A percentile compares a stretch with the other conserved stretches of the same genome.
phyloP scores from a whole-genome alignment of 1,139 yeast genomes.

The Sugiyamaella pinicola region DNA sequence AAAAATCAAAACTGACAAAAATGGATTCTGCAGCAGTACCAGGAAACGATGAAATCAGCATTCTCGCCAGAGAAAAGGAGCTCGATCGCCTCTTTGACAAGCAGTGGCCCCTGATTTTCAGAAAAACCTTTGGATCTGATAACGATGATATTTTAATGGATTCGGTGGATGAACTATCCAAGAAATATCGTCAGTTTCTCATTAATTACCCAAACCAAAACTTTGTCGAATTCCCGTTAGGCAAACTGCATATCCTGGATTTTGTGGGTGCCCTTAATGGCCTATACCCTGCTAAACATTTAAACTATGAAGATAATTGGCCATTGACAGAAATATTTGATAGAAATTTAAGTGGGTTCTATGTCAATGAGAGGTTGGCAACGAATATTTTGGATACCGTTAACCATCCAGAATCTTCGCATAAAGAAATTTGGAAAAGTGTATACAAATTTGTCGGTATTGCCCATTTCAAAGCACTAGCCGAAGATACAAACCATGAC shows the following conservation, averaged over 20 bases:
- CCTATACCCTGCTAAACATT: slow-evolving; percentile 14
- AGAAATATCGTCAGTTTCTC: slow-evolving; percentile 11
- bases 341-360: slow-evolving; percentile 15
- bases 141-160: slow-evolving; percentile 4
- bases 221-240: slow-evolving; percentile 18
- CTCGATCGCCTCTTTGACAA: slow-evolving; percentile 7
- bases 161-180: slow-evolving; percentile 15
- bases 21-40: neutral
- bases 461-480: slow-evolving; percentile 7
- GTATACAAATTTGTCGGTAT: slow-evolving; percentile 19
- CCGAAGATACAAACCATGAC: neutral
- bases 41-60: neutral
- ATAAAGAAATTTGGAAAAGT: slow-evolving; percentile 13
- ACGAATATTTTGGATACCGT: neutral
- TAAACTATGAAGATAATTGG: slow-evolving; percentile 11
- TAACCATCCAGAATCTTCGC: slow-evolving; percentile 1
- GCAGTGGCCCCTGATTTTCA: slow-evolving; percentile 19
- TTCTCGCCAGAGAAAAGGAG: slow-evolving; percentile 2
- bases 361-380: slow-evolving; percentile 15
- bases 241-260: slow-evolving; percentile 20
- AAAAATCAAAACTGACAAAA: neutral
- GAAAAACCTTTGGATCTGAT: neutral
- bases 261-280: slow-evolving; percentile 17
- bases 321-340: slow-evolving; percentile 13
- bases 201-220: slow-evolving; percentile 1